phyloP scores from a whole-genome alignment of 2,329 filamentous ascomycete genomes.

The Capronia coronata region DNA sequence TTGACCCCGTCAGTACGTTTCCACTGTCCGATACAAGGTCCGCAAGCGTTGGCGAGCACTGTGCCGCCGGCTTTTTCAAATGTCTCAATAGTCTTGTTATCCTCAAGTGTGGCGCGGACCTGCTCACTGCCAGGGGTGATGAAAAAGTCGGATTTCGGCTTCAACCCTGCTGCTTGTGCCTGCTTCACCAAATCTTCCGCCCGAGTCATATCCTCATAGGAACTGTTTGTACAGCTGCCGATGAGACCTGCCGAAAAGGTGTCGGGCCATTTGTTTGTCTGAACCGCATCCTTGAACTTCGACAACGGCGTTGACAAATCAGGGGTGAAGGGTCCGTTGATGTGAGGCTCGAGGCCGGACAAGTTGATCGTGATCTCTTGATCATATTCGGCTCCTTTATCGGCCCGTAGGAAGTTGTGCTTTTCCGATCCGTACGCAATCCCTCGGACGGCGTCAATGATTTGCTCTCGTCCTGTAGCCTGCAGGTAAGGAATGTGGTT shows the following conservation, averaged over 20 bases:
- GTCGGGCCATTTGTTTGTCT: slow-evolving; percentile 81
- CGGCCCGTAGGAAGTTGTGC: slow-evolving; percentile 65
- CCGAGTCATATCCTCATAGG: slow-evolving; percentile 97
- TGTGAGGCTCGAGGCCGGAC: slow-evolving; percentile 82
- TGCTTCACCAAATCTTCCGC: slow-evolving; percentile 90
- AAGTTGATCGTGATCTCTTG: slow-evolving; percentile 86
- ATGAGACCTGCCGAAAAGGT: slow-evolving; percentile 90
- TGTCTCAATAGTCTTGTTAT: slow-evolving; percentile 77
- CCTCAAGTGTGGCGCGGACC: slow-evolving; percentile 86
- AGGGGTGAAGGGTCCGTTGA: slow-evolving; percentile 95
- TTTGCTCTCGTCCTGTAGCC: slow-evolving; percentile 69
- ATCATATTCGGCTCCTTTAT: slow-evolving; percentile 79
- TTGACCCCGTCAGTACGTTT: slow-evolving; percentile 75
- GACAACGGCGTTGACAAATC: slow-evolving; percentile 91
- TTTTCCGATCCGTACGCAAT: slow-evolving; percentile 54
- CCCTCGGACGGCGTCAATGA: slow-evolving; percentile 60
- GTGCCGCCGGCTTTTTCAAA: slow-evolving; percentile 82
- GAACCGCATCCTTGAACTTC: slow-evolving; percentile 76
- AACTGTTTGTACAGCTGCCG: slow-evolving; percentile 97
- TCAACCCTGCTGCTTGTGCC: slow-evolving; percentile 78
- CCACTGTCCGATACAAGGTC: slow-evolving; percentile 83
- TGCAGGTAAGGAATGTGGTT: slow-evolving; percentile 79
- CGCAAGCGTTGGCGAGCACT: slow-evolving; percentile 90
- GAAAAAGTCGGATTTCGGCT: slow-evolving; percentile 86
- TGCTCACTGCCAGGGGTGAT: slow-evolving; percentile 95